These are phyloP conservation scores for Chalciporus piperatus DNA, from an alignment of 768 basidiomycete species.

Conservation along the genomic window DNA sequence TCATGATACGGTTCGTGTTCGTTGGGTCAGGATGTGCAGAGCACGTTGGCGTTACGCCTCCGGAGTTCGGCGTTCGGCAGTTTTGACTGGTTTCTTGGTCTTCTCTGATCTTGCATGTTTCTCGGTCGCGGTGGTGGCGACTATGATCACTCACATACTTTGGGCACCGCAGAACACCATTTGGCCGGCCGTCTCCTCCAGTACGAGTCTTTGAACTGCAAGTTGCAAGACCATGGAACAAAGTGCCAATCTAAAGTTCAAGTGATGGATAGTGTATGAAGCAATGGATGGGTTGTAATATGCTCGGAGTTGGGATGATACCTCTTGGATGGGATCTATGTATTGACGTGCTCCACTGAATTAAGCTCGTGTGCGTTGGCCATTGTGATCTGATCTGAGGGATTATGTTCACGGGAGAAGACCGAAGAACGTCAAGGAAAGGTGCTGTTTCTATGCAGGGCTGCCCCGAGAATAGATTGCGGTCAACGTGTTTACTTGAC, in stretches of 20 bases:
- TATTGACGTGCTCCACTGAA: neutral
- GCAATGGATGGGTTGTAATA: neutral
- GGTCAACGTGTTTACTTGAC: neutral
- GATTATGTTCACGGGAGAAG: too few species aligned
- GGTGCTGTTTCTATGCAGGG: too few species aligned
- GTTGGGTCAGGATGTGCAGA: constrained; percentile 13
- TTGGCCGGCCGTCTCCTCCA: constrained; percentile 28
- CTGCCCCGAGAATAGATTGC: neutral
- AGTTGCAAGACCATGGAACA: constrained; percentile 1
- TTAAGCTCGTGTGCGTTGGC: too few species aligned
- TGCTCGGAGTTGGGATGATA: neutral
- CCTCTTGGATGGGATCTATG: neutral
- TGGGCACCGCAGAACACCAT: constrained; percentile 17
- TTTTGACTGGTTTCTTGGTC: constrained; percentile 5
- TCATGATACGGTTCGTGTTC: constrained; percentile 8
- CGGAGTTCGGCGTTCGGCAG: constrained; percentile 4
- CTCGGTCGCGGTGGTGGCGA: constrained; percentile 12
- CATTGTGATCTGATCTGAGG: too few species aligned
- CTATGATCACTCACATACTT: constrained; percentile 19
- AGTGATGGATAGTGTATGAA: constrained; percentile 3
- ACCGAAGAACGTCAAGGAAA: too few species aligned
- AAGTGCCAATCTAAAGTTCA: neutral
- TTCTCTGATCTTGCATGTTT: constrained; percentile 16
- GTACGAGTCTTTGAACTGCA: constrained; percentile 4
- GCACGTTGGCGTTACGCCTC: constrained; percentile 11